These are phyloP conservation scores for Penicillium sumatraense DNA, from an alignment of 2,329 filamentous ascomycete genomes.

Conservation along the genomic window DNA sequence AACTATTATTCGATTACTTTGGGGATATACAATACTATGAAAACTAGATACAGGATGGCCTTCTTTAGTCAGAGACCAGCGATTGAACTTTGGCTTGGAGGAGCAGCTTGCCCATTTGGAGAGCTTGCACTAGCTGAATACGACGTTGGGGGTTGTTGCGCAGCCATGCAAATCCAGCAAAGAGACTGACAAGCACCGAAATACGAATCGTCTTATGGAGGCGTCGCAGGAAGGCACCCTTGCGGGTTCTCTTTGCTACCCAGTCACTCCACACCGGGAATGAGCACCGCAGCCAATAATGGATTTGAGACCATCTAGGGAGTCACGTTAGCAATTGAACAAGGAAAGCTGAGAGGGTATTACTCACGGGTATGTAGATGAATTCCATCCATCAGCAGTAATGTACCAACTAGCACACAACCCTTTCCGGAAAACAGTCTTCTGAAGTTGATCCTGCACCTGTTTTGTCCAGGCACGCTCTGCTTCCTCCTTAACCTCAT, in stretches of 20 bases:
- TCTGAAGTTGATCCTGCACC: conserved; percentile 52
- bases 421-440: conserved; percentile 53
- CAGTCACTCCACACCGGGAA: conserved; percentile 61
- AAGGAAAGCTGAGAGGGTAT: neutral
- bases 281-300: conserved; percentile 55
- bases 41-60: conserved; percentile 1
- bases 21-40: neutral
- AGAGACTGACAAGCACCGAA: conserved; percentile 20
- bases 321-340: conserved; percentile 14
- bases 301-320: conserved; percentile 57
- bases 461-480: conserved; percentile 53
- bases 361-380: conserved; percentile 52
- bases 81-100: too few species aligned
- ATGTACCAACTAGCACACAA: conserved; percentile 58
- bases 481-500: conserved; percentile 55
- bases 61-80: too few species aligned
- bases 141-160: conserved; percentile 14
- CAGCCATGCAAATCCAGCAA: conserved; percentile 24
- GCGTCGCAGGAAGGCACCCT: conserved; percentile 46
- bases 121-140: conserved; percentile 10
- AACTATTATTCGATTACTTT: neutral
- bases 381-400: conserved; percentile 54
- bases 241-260: conserved; percentile 56
- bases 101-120: conserved; percentile 15
- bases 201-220: conserved; percentile 22